Conservation (phyloP, 331 rosid species). For the Rosa hybrid region DNA sequence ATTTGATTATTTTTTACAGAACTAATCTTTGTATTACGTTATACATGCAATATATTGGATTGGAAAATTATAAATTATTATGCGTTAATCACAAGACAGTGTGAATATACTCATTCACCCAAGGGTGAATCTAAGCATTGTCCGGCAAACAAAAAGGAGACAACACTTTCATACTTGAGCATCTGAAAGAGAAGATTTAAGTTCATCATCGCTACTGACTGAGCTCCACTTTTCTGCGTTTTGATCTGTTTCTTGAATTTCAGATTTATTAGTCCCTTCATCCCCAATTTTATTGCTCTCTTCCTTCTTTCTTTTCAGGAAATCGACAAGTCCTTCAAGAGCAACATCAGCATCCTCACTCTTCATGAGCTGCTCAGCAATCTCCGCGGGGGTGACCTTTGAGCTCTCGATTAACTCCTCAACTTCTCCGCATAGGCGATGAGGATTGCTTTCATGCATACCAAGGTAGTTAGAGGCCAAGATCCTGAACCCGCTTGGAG, state of each 20-base stretch:
- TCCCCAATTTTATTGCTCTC: constrained; percentile 1
- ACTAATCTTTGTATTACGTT: too few relatives aligned
- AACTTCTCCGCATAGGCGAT: constrained; percentile 23
- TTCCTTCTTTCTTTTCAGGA: constrained; percentile 27
- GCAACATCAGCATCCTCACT: constrained; percentile 38
- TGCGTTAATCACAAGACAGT: too few relatives aligned
- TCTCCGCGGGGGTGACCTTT: constrained; percentile 45
- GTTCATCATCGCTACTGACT: neutral
- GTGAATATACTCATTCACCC: too few relatives aligned
- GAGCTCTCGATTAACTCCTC: constrained; percentile 15
- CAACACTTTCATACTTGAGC: neutral
- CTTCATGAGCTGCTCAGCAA: constrained; percentile 47
- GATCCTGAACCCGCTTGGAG: constrained; percentile 34
- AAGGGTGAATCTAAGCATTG: too few relatives aligned
- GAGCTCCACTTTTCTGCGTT: neutral
- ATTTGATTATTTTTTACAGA: too few relatives aligned
- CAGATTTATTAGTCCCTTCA: neutral
- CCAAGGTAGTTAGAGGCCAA: constrained; percentile 53
- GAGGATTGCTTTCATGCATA: neutral
- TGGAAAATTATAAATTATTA: too few relatives aligned
- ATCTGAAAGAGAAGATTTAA: neutral
- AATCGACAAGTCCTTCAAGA: constrained; percentile 25
- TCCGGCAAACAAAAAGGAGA: neutral
- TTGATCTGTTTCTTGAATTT: constrained; percentile 2
- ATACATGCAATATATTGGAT: too few relatives aligned